Base-by-base conservation (phyloP, 2,329 filamentous ascomycete genomes). In the Coleophoma cylindrospora region DNA sequence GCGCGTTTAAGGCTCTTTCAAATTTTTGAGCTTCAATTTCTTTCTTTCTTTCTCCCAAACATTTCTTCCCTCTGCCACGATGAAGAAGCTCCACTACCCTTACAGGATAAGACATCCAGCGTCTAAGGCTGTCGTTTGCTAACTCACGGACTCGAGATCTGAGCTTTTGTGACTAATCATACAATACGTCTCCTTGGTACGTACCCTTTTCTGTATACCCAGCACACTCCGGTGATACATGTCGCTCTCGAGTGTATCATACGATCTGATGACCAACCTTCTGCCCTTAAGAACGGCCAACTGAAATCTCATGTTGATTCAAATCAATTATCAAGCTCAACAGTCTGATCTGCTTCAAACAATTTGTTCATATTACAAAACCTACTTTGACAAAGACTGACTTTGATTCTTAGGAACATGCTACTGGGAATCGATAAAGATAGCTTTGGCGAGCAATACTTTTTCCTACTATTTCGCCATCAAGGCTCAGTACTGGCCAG, bases 231-330 rank as follows among this genome's bases (percentile, higher is more conserved):
- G 41, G 27, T 33, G 41, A 15, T 14, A 7, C 49, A 48, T 50
- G 40, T 48, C 56, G 43, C 48, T 21, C 52, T 45, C 50, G 44
- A 43, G 45, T 43, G 19, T 27, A 27, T 10, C 45, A 51, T 61
- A 58, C 54, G 54, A 70, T 17, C 41, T 80, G 79, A 83, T 83
- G 79, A 83, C 68, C 70, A 66, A 70, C 58, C 64, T 27, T 27
- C 73, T 64, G 54, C 62, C 56, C 71, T 79, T 80, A 81, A 81
- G 79, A 83, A 83, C 79, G 78, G 79, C 79, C 79, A 81, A 79
- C 80, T 76, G 76, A 83, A 81, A 69, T 61, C 55, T 62, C 64
- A 74, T 82, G 79, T 80, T 75, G 79, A 81, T 71, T 69, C 59
- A 64, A 57, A 61, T 58, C 57, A 71, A 74, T 68, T 71, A 77